These are phyloP conservation scores for bread wheat (Triticum aestivum) DNA, from an alignment of 176 grass and related monocot genomes.

Conservation along the genomic window DNA sequence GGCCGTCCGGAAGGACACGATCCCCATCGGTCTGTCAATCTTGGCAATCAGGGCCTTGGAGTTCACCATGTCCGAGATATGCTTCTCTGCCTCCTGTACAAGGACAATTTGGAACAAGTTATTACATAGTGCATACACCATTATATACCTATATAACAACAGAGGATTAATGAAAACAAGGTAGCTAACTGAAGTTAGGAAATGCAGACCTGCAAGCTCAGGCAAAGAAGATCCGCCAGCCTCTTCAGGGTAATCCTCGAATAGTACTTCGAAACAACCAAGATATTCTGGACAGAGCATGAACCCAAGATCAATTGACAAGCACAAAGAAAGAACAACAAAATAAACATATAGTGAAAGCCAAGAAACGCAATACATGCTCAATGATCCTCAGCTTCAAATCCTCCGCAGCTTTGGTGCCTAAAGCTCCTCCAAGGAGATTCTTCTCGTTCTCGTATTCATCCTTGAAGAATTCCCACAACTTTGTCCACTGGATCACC, in stretches of 20 bases:
- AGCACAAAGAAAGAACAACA: constrained; percentile 10
- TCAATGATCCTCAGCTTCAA: constrained; percentile 89
- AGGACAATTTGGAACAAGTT: not conserved
- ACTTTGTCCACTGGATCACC: constrained; percentile 81
- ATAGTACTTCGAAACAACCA: constrained; percentile 96
- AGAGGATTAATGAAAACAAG: not conserved
- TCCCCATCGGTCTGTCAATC: constrained; percentile 76
- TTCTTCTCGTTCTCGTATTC: constrained; percentile 93
- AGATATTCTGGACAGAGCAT: constrained; percentile 72
- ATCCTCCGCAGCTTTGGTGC: constrained; percentile 74
- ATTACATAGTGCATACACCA: not conserved
- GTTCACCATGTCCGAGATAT: constrained; percentile 97
- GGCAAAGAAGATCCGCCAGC: constrained; percentile 74
- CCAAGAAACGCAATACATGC: constrained; percentile 49
- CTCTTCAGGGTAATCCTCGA: constrained; percentile 92
- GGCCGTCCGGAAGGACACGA: constrained; percentile 64
- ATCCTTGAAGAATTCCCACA: constrained; percentile 73
- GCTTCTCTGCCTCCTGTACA: constrained; percentile 79
- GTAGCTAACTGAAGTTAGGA: not conserved
- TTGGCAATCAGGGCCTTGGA: constrained; percentile 82
- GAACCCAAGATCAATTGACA: not conserved
- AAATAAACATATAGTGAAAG: not conserved
- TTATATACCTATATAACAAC: not conserved
- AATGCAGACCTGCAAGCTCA: constrained; percentile 68
- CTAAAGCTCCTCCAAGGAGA: constrained; percentile 71